phyloP scores from a whole-genome alignment of 352 stramenopile genomes.

The Globisporangium polare region DNA sequence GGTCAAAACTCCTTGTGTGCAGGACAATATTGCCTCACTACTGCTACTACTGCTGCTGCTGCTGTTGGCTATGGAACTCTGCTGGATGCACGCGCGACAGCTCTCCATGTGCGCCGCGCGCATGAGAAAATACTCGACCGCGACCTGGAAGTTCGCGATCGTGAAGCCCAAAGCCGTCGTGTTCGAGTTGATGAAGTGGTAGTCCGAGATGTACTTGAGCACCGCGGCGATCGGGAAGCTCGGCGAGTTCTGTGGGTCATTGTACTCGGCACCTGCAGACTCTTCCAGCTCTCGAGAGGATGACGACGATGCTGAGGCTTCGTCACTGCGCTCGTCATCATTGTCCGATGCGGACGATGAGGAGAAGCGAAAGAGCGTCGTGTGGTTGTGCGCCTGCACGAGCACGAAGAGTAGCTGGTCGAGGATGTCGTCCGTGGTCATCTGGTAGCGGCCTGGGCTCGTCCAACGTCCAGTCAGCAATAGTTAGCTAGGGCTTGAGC shows the following conservation, averaged over 20 bases:
- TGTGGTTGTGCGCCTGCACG: constrained; percentile 44
- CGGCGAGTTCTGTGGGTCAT: constrained; percentile 10
- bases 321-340: constrained; percentile 8
- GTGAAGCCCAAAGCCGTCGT: constrained; percentile 75
- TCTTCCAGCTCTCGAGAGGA: background rate
- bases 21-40: background rate
- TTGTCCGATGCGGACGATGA: background rate
- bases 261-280: background rate
- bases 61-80: background rate
- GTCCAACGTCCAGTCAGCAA: constrained; percentile 1
- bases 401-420: constrained; percentile 73
- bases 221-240: constrained; percentile 55
- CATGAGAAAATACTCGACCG: constrained; percentile 71
- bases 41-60: background rate
- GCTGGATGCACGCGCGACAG: constrained; percentile 20
- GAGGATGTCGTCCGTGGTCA: constrained; percentile 81
- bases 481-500: background rate
- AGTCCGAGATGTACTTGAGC: constrained; percentile 70
- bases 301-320: background rate
- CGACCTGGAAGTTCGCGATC: constrained; percentile 79
- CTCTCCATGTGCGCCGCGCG: constrained; percentile 23
- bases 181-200: constrained; percentile 84
- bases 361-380: background rate
- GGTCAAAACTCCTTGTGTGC: constrained; percentile 1
- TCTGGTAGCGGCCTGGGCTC: constrained; percentile 36